Percentiles rank a stretch among this genome's conserved stretches.
Evolutionary conservation across 768 basidiomycete species (phyloP).

Genomic region (Lactarius evosmus): DNA sequence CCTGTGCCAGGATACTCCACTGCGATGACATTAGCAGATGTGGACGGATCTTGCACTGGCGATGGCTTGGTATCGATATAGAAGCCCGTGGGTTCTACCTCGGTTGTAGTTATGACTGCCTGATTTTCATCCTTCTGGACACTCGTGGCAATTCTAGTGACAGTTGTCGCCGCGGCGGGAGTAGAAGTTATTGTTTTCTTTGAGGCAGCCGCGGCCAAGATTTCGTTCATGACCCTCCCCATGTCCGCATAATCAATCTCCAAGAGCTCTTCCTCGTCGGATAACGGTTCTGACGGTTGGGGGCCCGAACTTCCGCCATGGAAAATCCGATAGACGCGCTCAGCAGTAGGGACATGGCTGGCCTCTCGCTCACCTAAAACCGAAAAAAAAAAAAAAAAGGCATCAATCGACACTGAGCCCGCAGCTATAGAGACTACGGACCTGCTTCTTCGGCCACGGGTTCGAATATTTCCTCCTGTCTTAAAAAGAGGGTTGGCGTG

Average conservation of each 20-base stretch:
- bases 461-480: conserved; percentile 60
- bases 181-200: neutral
- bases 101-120: conserved; percentile 26
- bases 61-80: conserved; percentile 35
- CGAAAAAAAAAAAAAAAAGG: neutral
- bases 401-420: neutral
- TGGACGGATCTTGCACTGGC: neutral
- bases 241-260: conserved; percentile 65
- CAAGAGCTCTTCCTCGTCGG: conserved; percentile 30
- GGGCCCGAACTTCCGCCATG: conserved; percentile 34
- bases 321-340: conserved; percentile 64
- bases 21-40: neutral
- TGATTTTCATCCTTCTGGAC: conserved; percentile 3
- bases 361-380: conserved; percentile 46
- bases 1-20: conserved; percentile 22
- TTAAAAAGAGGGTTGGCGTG: conserved; percentile 49
- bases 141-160: neutral
- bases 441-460: conserved; percentile 51
- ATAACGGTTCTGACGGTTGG: conserved; percentile 10
- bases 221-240: conserved; percentile 43
- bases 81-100: conserved; percentile 41
- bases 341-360: conserved; percentile 66
- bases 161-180: neutral
- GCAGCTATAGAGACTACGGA: conserved; percentile 32
- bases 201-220: conserved; percentile 35